Evolutionary conservation across 768 basidiomycete species (phyloP).

Genomic region (Vararia minispora): DNA sequence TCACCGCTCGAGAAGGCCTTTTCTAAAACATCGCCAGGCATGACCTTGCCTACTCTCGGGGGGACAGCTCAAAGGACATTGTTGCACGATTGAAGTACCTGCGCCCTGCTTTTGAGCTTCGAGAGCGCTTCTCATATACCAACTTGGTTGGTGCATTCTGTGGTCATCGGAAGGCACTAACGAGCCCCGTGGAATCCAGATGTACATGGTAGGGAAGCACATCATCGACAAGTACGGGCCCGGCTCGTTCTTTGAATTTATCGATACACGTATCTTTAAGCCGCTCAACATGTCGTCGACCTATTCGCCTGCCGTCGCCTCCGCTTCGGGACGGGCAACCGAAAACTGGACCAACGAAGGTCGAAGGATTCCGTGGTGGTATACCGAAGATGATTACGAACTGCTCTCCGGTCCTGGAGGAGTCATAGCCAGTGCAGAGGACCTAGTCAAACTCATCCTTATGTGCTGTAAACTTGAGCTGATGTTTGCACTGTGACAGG

Average conservation of each 20-base stretch:
- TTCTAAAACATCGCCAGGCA: slow-evolving; percentile 1
- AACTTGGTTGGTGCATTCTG: slow-evolving; percentile 18
- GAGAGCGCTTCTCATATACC: slow-evolving; percentile 28
- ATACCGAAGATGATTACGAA: slow-evolving; percentile 16
- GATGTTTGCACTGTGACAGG: slow-evolving; percentile 15
- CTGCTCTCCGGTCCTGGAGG: slow-evolving; percentile 29
- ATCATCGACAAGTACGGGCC: slow-evolving; percentile 24
- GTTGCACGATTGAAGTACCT: slow-evolving; percentile 20
- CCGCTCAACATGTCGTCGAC: slow-evolving; percentile 33
- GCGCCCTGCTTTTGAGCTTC: slow-evolving; percentile 23
- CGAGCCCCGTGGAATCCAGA: slow-evolving; percentile 16
- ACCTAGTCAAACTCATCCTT: slow-evolving; percentile 24
- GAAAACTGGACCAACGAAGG: slow-evolving; percentile 24
- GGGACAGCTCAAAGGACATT: background rate
- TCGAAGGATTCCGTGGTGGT: slow-evolving; percentile 22
- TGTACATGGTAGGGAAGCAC: slow-evolving; percentile 26
- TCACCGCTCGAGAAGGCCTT: background rate
- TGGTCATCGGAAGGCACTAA: background rate
- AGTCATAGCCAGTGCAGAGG: slow-evolving; percentile 28
- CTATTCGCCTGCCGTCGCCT: slow-evolving; percentile 23
- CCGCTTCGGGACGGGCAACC: slow-evolving; percentile 20
- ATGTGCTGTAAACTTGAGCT: background rate
- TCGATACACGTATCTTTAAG: slow-evolving; percentile 27
- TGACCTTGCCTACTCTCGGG: slow-evolving; percentile 2
- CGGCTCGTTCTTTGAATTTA: slow-evolving; percentile 26